phyloP scores from a whole-genome alignment of 257 asterid genomes.

The Lycium ferocissimum region DNA sequence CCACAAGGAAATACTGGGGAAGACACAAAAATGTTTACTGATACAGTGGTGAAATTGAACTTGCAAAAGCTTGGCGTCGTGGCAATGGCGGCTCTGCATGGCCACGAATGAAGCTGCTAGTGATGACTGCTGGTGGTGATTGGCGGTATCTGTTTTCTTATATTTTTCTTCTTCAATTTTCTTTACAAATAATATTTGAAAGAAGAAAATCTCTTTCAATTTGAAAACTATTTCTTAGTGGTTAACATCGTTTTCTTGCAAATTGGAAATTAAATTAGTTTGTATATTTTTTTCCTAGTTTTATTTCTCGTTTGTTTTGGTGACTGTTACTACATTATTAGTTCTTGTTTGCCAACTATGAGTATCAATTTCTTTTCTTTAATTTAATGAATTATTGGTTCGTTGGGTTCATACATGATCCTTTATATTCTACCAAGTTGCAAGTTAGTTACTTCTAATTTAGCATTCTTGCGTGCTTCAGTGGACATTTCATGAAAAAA shows the following conservation, averaged over 20 bases:
- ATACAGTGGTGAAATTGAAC: slow-evolving; percentile 82
- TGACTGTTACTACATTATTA: neutral
- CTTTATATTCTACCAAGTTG: neutral
- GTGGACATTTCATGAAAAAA: neutral
- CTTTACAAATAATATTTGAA: neutral
- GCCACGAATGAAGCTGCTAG: neutral
- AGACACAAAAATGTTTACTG: slow-evolving; percentile 86
- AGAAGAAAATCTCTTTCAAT: slow-evolving; percentile 4
- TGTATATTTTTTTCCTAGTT: neutral
- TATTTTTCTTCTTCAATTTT: neutral
- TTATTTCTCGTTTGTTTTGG: neutral
- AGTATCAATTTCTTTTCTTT: slow-evolving; percentile 15
- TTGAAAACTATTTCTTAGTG: slow-evolving; percentile 1
- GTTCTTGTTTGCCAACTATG: slow-evolving; percentile 21
- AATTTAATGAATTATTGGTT: slow-evolving; percentile 5
- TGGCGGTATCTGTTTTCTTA: neutral
- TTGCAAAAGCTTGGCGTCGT: slow-evolving; percentile 84
- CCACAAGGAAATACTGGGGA: slow-evolving; percentile 89
- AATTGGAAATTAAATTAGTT: slow-evolving; percentile 12
- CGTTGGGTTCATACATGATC: slow-evolving; percentile 3
- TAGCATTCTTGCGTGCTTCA: neutral
- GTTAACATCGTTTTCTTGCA: slow-evolving; percentile 22
- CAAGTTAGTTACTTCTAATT: neutral
- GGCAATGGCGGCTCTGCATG: slow-evolving; percentile 66
- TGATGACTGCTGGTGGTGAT: neutral